Conservation (phyloP, 805 yeast species). For the Cyberlindnera suaveolens region DNA sequence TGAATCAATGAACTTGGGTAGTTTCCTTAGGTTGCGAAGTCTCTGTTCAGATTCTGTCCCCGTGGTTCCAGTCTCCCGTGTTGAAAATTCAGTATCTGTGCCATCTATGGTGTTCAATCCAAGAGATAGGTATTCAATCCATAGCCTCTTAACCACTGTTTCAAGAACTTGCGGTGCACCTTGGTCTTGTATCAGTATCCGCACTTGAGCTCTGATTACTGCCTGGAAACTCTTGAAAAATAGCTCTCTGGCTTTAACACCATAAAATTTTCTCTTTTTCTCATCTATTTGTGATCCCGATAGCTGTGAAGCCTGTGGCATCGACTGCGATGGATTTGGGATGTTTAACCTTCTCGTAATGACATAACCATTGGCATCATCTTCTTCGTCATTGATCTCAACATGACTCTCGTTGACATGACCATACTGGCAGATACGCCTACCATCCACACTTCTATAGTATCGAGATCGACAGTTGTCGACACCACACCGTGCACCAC, state of each 20-base stretch:
- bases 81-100: constrained; percentile 6
- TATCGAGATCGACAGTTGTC: constrained; percentile 81
- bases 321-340: constrained; percentile 34
- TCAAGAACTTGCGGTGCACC: constrained; percentile 26
- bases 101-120: background rate
- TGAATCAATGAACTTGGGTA: background rate
- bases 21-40: background rate
- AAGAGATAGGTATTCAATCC: constrained; percentile 25
- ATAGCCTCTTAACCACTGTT: constrained; percentile 31
- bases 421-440: constrained; percentile 80
- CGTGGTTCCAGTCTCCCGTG: constrained; percentile 2
- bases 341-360: constrained; percentile 49
- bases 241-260: constrained; percentile 39
- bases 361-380: constrained; percentile 40
- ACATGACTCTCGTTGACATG: constrained; percentile 80
- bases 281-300: background rate
- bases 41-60: constrained; percentile 5
- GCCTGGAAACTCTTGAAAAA: constrained; percentile 44
- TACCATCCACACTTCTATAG: constrained; percentile 72
- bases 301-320: constrained; percentile 28
- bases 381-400: constrained; percentile 81
- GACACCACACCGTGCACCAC: constrained; percentile 84
- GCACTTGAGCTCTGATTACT: constrained; percentile 43
- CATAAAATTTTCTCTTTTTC: constrained; percentile 32
- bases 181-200: constrained; percentile 30